A percentile compares a stretch with the other conserved stretches of the same genome.
Conservation (phyloP, 768 basidiomycete genomes). For the Suillus clintonianus region DNA sequence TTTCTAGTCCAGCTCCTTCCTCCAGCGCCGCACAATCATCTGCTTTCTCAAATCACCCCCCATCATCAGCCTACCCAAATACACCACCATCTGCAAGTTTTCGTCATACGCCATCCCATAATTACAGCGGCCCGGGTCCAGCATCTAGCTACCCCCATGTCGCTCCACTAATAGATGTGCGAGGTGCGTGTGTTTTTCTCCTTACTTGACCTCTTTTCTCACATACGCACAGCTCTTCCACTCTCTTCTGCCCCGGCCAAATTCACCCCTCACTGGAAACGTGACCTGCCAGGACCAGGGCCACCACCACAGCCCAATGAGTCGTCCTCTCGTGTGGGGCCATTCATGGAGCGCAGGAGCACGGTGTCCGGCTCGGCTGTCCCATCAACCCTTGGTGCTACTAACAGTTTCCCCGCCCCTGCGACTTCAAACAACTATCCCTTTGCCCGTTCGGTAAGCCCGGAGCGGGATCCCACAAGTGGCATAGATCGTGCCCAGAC, state of each 20-base stretch:
- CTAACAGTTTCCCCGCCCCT: not conserved
- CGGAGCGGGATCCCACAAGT: slow-evolving; percentile 4
- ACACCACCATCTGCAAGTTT: not conserved
- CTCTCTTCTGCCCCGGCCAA: slow-evolving; percentile 23
- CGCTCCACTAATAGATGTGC: not conserved
- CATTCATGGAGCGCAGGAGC: slow-evolving; percentile 24
- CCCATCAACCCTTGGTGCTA: not conserved
- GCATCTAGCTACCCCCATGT: not conserved
- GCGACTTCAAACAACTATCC: not conserved
- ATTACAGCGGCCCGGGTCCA: not conserved
- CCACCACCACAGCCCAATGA: slow-evolving; percentile 12
- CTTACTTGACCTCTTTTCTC: not conserved
- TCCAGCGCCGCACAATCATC: not conserved
- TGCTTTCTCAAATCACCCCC: not conserved
- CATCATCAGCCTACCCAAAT: not conserved
- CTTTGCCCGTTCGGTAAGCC: not conserved
- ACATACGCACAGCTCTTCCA: not conserved
- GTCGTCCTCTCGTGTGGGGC: not conserved
- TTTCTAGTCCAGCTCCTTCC: not conserved
- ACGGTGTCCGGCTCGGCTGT: slow-evolving; percentile 22
- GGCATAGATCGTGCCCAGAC: slow-evolving; percentile 1
- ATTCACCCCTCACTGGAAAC: slow-evolving; percentile 48
- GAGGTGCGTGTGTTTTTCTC: not conserved
- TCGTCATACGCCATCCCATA: not conserved
- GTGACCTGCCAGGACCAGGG: slow-evolving; percentile 26